Evolutionary conservation across 352 stramenopile species (phyloP).

Genomic region (Pythium volutum): DNA sequence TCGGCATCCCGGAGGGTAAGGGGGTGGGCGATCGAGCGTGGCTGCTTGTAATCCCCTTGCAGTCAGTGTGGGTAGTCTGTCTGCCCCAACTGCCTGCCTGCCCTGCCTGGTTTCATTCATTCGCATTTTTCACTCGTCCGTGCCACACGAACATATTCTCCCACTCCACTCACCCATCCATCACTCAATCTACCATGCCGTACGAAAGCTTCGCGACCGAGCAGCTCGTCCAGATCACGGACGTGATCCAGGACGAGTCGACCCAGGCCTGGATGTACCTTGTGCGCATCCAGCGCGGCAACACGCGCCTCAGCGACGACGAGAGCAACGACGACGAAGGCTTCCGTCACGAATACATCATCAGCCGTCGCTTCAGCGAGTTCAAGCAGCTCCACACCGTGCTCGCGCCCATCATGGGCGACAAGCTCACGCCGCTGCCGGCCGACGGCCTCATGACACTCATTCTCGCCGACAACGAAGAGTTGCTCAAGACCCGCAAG

Average conservation of each 20-base stretch:
- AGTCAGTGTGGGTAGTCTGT: background rate
- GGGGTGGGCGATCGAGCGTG: background rate
- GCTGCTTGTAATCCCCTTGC: too few species aligned
- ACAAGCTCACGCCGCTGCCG: conserved; percentile 51
- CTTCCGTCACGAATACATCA: conserved; percentile 63
- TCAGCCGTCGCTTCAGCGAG: conserved; percentile 68
- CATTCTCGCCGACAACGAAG: conserved; percentile 66
- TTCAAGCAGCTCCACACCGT: conserved; percentile 72
- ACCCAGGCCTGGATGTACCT: conserved; percentile 72
- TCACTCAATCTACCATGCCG: conserved; percentile 36
- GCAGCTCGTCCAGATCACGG: conserved; percentile 60
- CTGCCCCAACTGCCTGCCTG: conserved; percentile 13
- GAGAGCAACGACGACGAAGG: conserved; percentile 27
- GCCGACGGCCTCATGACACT: conserved; percentile 76
- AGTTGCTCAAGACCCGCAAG: conserved; percentile 58
- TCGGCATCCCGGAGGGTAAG: background rate
- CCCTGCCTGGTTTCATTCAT: background rate
- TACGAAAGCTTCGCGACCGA: conserved; percentile 78
- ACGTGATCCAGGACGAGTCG: conserved; percentile 61
- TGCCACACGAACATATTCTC: background rate
- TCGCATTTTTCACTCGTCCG: conserved; percentile 11
- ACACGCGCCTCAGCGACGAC: conserved; percentile 23
- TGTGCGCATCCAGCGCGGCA: conserved; percentile 56
- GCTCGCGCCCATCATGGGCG: conserved; percentile 52
- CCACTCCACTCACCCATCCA: background rate